These are phyloP conservation scores for Diaporthe australafricana DNA, from an alignment of 2,329 filamentous ascomycete species.

Conservation along the genomic window DNA sequence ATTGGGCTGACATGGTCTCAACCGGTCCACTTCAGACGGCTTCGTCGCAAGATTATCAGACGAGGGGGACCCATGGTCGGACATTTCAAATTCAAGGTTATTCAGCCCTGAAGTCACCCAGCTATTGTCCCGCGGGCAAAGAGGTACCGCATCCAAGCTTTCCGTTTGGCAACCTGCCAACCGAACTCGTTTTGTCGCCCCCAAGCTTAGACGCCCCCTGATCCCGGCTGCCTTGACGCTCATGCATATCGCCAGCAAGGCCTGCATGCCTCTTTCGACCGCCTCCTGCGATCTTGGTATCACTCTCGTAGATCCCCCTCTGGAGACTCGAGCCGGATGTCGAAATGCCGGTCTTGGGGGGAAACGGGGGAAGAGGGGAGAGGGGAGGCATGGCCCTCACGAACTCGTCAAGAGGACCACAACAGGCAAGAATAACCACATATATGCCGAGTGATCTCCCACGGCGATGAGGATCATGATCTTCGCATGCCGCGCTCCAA, in stretches of 20 bases:
- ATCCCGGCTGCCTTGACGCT: constrained; percentile 19
- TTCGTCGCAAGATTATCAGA: constrained; percentile 32
- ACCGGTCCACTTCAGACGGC: not conserved
- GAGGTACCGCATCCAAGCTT: constrained; percentile 7
- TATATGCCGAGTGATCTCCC: constrained; percentile 29
- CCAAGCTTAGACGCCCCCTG: constrained; percentile 16
- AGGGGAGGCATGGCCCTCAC: not conserved
- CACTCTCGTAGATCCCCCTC: constrained; percentile 22
- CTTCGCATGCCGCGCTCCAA: constrained; percentile 30
- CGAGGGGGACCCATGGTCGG: constrained; percentile 15
- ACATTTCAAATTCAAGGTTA: constrained; percentile 31
- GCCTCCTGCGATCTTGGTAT: constrained; percentile 10
- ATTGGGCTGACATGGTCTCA: constrained; percentile 20
- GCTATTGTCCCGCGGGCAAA: not conserved
- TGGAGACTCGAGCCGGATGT: constrained; percentile 28
- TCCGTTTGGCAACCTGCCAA: constrained; percentile 28
- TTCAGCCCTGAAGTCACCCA: not conserved
- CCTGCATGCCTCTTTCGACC: constrained; percentile 15
- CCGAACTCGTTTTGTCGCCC: constrained; percentile 3
- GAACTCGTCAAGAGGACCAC: not conserved
- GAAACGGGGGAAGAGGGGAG: no score
- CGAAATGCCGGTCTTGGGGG: constrained; percentile 24
- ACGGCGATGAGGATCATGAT: constrained; percentile 35
- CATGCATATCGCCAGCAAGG: constrained; percentile 7
- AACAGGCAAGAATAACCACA: not conserved